Evolutionary conservation across 2,329 filamentous ascomycete species (phyloP), one percentile per base, ranked within the genome.

Genomic region (Aaosphaeria pasadenensis): DNA sequence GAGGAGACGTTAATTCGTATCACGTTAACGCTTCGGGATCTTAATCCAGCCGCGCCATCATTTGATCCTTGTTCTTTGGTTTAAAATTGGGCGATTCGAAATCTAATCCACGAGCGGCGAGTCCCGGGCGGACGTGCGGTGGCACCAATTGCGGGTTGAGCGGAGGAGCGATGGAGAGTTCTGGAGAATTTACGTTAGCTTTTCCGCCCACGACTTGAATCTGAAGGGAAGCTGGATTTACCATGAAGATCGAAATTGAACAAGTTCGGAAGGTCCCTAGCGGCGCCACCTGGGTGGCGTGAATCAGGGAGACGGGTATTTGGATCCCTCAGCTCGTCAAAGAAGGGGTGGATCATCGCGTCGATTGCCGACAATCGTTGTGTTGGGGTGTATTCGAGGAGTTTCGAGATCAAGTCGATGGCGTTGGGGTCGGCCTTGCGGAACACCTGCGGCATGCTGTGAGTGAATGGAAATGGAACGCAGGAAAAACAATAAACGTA

Each of bases 311-410:
- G 80, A 71, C 87, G 89, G 51, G 91, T 97, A 70, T 72, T 85
- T n/a, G 91, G 89, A 64, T 96, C 91, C 64, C 94, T 84, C 54
- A 99, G 80, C 74, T 99, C 94, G 66, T 99, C 92, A 66, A 99
- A 99, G 82, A 97, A 99, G 35, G 94, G 91, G 65, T 99, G 94
- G 49, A 95, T 88, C 91, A 99, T 96, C 45, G 94, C 94, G 65
- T 97, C 90, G 54, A 99, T 85, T 24, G 94, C 91, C 5, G 90
- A 89, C 56, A 96, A 81, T 62, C 94, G 88, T 76, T 97, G 91
- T 1, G 94, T 97, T 7, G 94, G 94, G 0, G 94, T 99, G 74
- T 99, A 99, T 75, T 99, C 94, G 49, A 99, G 80, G 48, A 99
- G 79, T 54, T 88, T 87, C 46, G 91, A 94, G 70, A 99, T 97